Percentiles rank a stretch among this genome's conserved stretches.
Conservation (phyloP, 2,329 filamentous ascomycete genomes). For the Calonectria pseudoturangicola region DNA sequence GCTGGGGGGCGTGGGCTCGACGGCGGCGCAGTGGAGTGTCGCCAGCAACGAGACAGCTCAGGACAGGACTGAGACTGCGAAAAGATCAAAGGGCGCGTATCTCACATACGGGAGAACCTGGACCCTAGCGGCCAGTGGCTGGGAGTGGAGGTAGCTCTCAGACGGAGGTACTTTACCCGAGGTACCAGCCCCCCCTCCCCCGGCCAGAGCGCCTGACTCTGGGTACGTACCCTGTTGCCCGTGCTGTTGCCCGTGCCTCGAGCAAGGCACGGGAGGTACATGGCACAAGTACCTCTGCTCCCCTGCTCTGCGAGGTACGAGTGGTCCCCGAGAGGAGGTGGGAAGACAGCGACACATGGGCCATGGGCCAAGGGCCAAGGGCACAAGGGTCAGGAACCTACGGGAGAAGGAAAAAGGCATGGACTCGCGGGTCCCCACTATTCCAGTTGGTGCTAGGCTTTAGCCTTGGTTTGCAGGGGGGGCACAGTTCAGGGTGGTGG, state of each 20-base stretch:
- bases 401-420: slow-evolving; percentile 27
- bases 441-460: slow-evolving; percentile 23
- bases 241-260: slow-evolving; percentile 16
- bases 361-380: slow-evolving; percentile 31
- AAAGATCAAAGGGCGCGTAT: slow-evolving; percentile 20
- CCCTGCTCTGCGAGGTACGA: slow-evolving; percentile 7
- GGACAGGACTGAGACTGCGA: slow-evolving; percentile 29
- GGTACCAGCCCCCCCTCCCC: slow-evolving; percentile 35
- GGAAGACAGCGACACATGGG: slow-evolving; percentile 31
- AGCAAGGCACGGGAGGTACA: slow-evolving; percentile 23
- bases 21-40: slow-evolving; percentile 41
- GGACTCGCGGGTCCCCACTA: slow-evolving; percentile 27
- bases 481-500: slow-evolving; percentile 13
- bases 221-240: slow-evolving; percentile 29
- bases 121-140: slow-evolving; percentile 1
- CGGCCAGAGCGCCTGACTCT: slow-evolving; percentile 31
- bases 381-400: slow-evolving; percentile 33
- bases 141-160: slow-evolving; percentile 32
- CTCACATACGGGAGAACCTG: slow-evolving; percentile 9
- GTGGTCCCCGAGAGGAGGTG: slow-evolving; percentile 16
- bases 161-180: slow-evolving; percentile 28
- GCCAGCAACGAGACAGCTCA: slow-evolving; percentile 35
- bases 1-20: slow-evolving; percentile 30
- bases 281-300: slow-evolving; percentile 20
- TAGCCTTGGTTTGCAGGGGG: slow-evolving; percentile 31